A percentile compares a stretch with the other conserved stretches of the same genome.
phyloP scores from a whole-genome alignment of 352 stramenopile species.

The Globisporangium rhizosaccharum region DNA sequence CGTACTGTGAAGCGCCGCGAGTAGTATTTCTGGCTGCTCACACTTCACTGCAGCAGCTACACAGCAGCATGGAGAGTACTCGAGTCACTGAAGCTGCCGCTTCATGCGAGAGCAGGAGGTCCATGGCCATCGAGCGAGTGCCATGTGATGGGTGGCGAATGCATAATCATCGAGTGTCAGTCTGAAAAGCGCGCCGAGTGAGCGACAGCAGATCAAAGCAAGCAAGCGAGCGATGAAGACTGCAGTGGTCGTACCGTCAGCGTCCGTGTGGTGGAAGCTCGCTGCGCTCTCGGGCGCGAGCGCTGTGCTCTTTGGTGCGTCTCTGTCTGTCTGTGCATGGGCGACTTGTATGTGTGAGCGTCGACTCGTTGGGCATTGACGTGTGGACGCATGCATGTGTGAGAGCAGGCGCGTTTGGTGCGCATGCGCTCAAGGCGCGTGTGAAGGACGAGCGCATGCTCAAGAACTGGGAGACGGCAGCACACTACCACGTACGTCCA shows the following conservation, averaged over 20 bases:
- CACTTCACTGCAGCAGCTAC: too few relatives aligned
- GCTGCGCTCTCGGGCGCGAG: slow-evolving; percentile 64
- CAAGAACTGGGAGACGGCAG: slow-evolving; percentile 82
- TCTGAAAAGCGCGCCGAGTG: neutral
- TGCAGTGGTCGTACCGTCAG: slow-evolving; percentile 48
- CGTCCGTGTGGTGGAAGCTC: slow-evolving; percentile 78
- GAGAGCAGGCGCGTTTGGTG: slow-evolving; percentile 66
- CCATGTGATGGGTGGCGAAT: neutral
- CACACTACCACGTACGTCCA: slow-evolving; percentile 67
- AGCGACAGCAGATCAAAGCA: neutral
- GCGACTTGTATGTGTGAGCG: neutral
- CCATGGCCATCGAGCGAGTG: too few relatives aligned
- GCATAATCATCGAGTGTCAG: neutral
- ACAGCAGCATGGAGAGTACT: too few relatives aligned
- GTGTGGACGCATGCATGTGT: neutral
- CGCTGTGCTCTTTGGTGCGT: slow-evolving; percentile 48
- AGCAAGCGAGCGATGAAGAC: slow-evolving; percentile 34
- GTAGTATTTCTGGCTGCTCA: neutral
- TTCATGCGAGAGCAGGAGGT: too few relatives aligned
- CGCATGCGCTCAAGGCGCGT: slow-evolving; percentile 57
- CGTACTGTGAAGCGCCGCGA: neutral
- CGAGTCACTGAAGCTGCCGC: too few relatives aligned
- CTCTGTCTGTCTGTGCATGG: neutral
- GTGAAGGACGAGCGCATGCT: slow-evolving; percentile 74
- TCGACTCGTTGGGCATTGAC: neutral